Conservation (phyloP, 805 yeast genomes). For the Candida manassasensis region DNA sequence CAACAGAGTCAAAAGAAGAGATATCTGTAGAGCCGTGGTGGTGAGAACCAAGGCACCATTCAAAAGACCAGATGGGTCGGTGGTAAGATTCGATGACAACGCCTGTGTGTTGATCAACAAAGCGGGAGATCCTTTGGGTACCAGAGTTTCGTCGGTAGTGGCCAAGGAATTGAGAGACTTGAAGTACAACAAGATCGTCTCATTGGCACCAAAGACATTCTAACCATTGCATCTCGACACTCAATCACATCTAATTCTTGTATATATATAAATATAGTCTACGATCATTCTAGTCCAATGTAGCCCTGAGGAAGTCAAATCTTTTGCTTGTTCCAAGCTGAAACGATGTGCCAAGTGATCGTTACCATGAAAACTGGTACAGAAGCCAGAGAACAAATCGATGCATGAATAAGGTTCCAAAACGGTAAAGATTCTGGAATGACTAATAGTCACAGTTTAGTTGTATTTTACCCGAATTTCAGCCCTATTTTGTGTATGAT, state of each 20-base stretch:
- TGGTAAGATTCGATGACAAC: conserved; percentile 86
- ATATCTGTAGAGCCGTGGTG: conserved; percentile 90
- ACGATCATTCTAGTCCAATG: no score
- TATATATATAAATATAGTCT: neutral
- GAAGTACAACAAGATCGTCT: conserved; percentile 78
- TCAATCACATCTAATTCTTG: neutral
- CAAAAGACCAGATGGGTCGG: conserved; percentile 81
- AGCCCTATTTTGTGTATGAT: no score
- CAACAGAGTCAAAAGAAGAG: conserved; percentile 89
- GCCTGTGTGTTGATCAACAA: conserved; percentile 95
- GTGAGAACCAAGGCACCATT: conserved; percentile 84
- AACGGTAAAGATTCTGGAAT: no score
- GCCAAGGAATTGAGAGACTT: conserved; percentile 84
- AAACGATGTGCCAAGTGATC: no score
- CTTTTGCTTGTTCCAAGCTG: no score
- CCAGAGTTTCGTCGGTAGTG: conserved; percentile 85
- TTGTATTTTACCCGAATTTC: no score
- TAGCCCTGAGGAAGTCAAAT: no score
- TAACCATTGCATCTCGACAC: conserved; percentile 8
- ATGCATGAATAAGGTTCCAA: no score
- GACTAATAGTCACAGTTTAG: no score
- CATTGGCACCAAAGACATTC: conserved; percentile 76
- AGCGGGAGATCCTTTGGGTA: conserved; percentile 89
- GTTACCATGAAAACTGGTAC: no score
- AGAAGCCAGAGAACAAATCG: no score